Evolutionary conservation across 768 basidiomycete genomes (phyloP), one percentile per base, ranked within the genome.

Genomic region (Agrocybe praecox): DNA sequence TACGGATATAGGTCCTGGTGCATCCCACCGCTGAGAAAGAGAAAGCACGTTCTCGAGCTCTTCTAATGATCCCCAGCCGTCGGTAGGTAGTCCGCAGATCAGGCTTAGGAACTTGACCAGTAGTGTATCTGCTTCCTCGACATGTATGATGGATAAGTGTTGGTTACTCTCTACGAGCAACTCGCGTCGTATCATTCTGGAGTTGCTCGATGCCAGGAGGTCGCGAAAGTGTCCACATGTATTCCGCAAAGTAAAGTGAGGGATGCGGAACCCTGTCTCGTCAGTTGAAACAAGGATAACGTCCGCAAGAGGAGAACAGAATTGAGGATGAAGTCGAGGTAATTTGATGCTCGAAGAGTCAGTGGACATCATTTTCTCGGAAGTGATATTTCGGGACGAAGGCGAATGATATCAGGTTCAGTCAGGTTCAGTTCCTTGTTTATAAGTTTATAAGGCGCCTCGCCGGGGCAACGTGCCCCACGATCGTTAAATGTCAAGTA

Each of bases 211-310:
- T 49, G 57, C 21, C 21, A 33, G 24, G 36, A 87, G 79, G 12
- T 78, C 75, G 49, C 79, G 74, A 67, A 85, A 85, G 73, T 84
- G 81, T 29, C 83, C 81, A 5, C 83, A 85, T 0, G 85, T 83
- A 22, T 76, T 78, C 62, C 80, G 80, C 40, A 88, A 75, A 1
- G 81, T 85, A 66, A 76, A 80, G 0, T 82, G 80, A 58, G 85
- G 83, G 26, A 87, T 75, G 36, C 79, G 78, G 66, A 85, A 88
- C 43, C 74, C 69, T 33, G 80, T 81, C 1, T 76, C 73, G 44
- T 82, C 79, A 46, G 80, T 61, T 3, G 76, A 77, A n/a, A 72
- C 64, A 22, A 78, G 67, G 44, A 74, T 65, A 14, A 73, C 64
- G 57, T 78, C 74, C 33, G 74, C 73, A 46, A 76, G 72, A 45